These are phyloP conservation scores for Tetrapisispora iriomotensis DNA, from an alignment of 805 yeast species.

Conservation along the genomic window DNA sequence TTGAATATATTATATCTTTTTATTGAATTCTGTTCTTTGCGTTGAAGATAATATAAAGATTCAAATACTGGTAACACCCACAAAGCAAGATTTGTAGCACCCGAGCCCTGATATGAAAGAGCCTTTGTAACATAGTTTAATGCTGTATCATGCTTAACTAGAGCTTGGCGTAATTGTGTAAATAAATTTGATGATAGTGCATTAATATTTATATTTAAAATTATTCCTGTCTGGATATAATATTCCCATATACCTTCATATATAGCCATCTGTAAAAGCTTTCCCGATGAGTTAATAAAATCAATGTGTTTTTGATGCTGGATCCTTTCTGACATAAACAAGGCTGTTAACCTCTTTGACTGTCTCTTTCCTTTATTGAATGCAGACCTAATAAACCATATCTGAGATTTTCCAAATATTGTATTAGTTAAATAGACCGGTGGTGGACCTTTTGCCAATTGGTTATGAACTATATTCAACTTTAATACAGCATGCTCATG, in stretches of 20 bases:
- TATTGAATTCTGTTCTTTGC: slow-evolving; percentile 7
- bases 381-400: slow-evolving; percentile 27
- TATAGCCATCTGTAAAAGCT: slow-evolving; percentile 17
- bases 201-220: background rate
- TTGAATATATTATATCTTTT: slow-evolving; percentile 13
- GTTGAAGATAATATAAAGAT: slow-evolving; percentile 7
- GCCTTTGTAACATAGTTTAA: background rate
- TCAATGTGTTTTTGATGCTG: slow-evolving; percentile 17
- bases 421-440: slow-evolving; percentile 15
- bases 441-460: slow-evolving; percentile 23
- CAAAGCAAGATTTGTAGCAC: slow-evolving; percentile 2
- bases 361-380: slow-evolving; percentile 21
- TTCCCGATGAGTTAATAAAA: slow-evolving; percentile 9
- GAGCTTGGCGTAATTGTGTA: background rate
- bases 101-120: background rate
- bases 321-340: slow-evolving; percentile 16
- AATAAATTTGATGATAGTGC: background rate
- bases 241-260: slow-evolving; percentile 28
- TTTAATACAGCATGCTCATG: slow-evolving; percentile 14
- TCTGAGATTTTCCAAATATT: slow-evolving; percentile 16
- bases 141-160: background rate
- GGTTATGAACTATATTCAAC: slow-evolving; percentile 12
- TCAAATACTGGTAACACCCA: slow-evolving; percentile 25
- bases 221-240: slow-evolving; percentile 6
- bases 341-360: slow-evolving; percentile 15